phyloP scores from a whole-genome alignment of 169 alveolate genomes.

The Neospora caninum region DNA sequence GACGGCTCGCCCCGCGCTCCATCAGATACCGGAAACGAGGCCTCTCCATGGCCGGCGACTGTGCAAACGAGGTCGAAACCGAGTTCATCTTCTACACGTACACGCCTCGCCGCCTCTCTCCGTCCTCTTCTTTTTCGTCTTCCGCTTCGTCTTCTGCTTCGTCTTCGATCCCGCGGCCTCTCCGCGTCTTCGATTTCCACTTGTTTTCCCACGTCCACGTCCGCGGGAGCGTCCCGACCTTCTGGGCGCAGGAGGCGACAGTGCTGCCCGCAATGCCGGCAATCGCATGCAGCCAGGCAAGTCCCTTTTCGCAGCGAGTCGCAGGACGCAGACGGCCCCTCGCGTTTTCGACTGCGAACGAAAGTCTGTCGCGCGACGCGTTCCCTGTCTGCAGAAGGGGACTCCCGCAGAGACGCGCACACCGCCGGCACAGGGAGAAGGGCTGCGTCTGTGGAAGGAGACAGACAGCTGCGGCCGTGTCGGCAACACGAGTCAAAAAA shows the following conservation, averaged over 20 bases:
- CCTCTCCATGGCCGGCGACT: conserved; percentile 33
- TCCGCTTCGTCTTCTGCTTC: neutral
- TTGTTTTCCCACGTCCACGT: conserved; percentile 4
- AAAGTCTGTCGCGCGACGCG: too few relatives aligned
- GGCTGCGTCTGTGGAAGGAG: too few relatives aligned
- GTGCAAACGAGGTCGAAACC: conserved; percentile 42
- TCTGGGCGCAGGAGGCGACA: conserved; percentile 43
- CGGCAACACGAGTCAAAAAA: too few relatives aligned
- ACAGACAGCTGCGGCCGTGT: too few relatives aligned
- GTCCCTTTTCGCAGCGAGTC: too few relatives aligned
- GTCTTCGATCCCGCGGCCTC: neutral
- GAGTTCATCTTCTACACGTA: conserved; percentile 7
- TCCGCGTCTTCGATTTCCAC: neutral
- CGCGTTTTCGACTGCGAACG: too few relatives aligned
- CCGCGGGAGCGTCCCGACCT: conserved; percentile 45
- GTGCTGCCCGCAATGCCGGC: conserved; percentile 35
- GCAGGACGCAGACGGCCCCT: too few relatives aligned
- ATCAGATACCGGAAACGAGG: conserved; percentile 33
- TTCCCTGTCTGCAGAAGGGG: too few relatives aligned
- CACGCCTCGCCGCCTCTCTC: neutral
- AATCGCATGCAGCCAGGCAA: neutral
- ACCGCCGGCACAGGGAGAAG: too few relatives aligned
- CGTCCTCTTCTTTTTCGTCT: neutral
- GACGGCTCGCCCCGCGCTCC: neutral
- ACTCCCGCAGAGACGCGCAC: too few relatives aligned